Conservation (phyloP, 2,329 filamentous ascomycete genomes). For the Trichoderma guizhouense region DNA sequence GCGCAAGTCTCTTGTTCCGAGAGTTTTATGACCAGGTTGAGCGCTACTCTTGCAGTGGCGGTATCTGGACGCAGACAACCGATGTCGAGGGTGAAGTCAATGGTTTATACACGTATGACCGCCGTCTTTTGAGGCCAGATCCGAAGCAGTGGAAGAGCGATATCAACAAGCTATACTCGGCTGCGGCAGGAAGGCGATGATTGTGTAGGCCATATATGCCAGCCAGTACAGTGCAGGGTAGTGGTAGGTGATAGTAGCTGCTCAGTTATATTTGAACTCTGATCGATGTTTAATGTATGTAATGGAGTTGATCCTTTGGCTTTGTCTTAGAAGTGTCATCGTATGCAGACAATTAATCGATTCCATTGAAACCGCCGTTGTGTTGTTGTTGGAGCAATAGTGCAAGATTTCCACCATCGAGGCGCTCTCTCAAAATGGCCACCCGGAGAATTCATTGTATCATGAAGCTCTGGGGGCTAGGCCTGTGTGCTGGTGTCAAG, state of each 20-base stretch:
- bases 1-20: slow-evolving; percentile 55
- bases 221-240: background rate
- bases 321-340: background rate
- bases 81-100: slow-evolving; percentile 75
- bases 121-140: slow-evolving; percentile 56
- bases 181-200: slow-evolving; percentile 35
- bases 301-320: background rate
- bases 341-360: background rate
- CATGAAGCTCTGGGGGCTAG: background rate
- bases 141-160: slow-evolving; percentile 57
- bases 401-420: background rate
- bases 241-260: background rate
- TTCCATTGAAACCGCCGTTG: background rate
- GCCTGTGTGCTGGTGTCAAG: background rate
- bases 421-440: background rate
- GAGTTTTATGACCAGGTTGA: slow-evolving; percentile 62
- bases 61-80: slow-evolving; percentile 70
- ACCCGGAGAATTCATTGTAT: background rate
- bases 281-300: background rate
- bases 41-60: slow-evolving; percentile 61
- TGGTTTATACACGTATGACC: slow-evolving; percentile 66
- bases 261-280: background rate
- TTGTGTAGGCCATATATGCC: background rate
- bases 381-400: background rate
- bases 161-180: slow-evolving; percentile 57